Percentiles rank a stretch among this genome's conserved stretches.
phyloP scores from a whole-genome alignment of 192 early-diverging fungal genomes.

The Backusella luteola region DNA sequence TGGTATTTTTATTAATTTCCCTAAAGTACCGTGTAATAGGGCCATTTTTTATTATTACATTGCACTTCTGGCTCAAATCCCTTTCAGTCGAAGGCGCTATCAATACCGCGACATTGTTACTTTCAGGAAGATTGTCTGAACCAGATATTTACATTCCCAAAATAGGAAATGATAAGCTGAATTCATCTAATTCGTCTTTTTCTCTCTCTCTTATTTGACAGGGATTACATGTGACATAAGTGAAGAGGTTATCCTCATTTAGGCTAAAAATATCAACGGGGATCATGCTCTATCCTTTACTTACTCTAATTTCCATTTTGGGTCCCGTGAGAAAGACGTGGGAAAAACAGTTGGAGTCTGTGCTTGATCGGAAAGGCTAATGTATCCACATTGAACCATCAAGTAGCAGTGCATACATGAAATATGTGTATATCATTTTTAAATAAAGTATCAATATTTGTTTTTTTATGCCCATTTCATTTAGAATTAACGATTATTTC shows the following conservation, averaged over 20 bases:
- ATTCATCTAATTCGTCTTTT: neutral
- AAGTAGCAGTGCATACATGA: neutral
- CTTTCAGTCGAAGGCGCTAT: neutral
- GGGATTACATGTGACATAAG: slow-evolving; percentile 9
- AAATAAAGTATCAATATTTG: neutral
- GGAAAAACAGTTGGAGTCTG: slow-evolving; percentile 11
- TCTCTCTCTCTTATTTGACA: slow-evolving; percentile 12
- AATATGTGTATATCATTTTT: neutral
- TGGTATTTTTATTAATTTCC: neutral
- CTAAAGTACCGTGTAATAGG: neutral
- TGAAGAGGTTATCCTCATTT: neutral
- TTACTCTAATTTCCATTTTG: slow-evolving; percentile 5
- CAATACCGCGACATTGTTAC: neutral
- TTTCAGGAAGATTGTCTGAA: neutral
- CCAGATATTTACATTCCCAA: neutral
- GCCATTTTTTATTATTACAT: neutral
- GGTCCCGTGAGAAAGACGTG: slow-evolving; percentile 21
- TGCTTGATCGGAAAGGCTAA: neutral
- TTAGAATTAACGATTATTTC: neutral
- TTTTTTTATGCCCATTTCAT: neutral
- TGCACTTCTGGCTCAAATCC: neutral
- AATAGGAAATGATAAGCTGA: slow-evolving; percentile 4
- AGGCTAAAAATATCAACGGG: neutral
- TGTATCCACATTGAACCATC: neutral
- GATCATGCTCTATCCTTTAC: slow-evolving; percentile 14